Percentiles rank a stretch among this genome's conserved stretches.
These are phyloP conservation scores for Ensete glaucum DNA, from an alignment of 176 grass and related monocot genomes.

Conservation along the genomic window DNA sequence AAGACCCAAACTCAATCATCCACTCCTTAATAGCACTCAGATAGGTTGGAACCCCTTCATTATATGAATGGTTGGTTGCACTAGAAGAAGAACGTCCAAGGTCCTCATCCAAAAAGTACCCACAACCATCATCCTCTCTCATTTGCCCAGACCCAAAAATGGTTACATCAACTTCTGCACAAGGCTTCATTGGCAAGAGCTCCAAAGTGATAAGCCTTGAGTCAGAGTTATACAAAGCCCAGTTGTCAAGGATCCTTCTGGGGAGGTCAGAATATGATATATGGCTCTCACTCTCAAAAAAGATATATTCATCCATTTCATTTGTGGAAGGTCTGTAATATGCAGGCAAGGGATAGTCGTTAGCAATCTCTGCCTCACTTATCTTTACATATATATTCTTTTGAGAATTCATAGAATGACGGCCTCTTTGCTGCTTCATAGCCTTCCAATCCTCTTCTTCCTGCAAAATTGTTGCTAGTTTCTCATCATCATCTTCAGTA, in stretches of 20 bases:
- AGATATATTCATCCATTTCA: conserved; percentile 99
- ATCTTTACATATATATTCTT: conserved; percentile 98
- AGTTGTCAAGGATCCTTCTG: conserved; percentile 80
- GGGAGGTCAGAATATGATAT: conserved; percentile 75
- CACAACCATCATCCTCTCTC: conserved; percentile 93
- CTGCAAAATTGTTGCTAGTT: conserved; percentile 81
- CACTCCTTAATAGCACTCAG: conserved; percentile 93
- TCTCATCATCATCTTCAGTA: conserved; percentile 63
- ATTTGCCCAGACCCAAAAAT: conserved; percentile 93
- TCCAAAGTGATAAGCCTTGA: conserved; percentile 90
- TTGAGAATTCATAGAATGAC: conserved; percentile 34
- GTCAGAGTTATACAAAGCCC: conserved; percentile 95
- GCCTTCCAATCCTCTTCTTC: conserved; percentile 98
- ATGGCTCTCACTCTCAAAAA: conserved; percentile 48
- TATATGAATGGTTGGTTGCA: conserved; percentile 31
- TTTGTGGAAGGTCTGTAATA: conserved; percentile 76
- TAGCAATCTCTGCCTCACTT: conserved; percentile 93
- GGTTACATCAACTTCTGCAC: conserved; percentile 82
- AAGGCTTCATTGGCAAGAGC: conserved; percentile 87
- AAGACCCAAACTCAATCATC: conserved; percentile 93
- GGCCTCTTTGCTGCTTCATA: conserved; percentile 71
- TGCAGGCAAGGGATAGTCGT: conserved; percentile 91
- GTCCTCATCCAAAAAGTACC: conserved; percentile 49
- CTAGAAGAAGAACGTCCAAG: conserved; percentile 29
- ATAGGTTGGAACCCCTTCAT: conserved; percentile 70